Conservation (phyloP, 345 rosid genomes). For the thale cress (Arabidopsis thaliana) region DNA sequence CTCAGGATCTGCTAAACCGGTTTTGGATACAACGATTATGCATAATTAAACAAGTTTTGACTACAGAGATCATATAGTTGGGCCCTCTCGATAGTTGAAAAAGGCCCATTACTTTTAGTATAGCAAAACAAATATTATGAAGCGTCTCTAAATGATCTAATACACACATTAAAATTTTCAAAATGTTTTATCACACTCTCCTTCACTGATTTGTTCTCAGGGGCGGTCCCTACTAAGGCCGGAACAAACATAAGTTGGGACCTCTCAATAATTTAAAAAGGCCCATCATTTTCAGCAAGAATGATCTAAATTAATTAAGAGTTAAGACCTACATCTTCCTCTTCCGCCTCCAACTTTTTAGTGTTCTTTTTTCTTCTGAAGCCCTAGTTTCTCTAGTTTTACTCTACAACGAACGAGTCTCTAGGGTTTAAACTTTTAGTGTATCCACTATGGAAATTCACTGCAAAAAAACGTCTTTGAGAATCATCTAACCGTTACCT, state of each 20-base stretch:
- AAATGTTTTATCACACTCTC: too few species aligned
- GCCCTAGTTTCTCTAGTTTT: background rate
- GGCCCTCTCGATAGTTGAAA: background rate
- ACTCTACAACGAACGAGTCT: background rate
- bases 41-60: background rate
- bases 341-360: background rate
- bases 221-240: background rate
- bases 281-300: constrained; percentile 1
- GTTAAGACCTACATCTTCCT: background rate
- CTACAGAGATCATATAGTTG: background rate
- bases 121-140: background rate
- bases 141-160: background rate
- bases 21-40: background rate
- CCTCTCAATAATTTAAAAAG: background rate
- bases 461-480: background rate
- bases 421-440: background rate
- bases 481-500: background rate
- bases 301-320: too few species aligned
- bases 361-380: too few species aligned
- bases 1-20: background rate
- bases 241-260: constrained; percentile 4
- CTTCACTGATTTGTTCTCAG: too few species aligned
- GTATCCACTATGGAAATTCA: background rate
- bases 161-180: too few species aligned
- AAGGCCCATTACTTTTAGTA: constrained; percentile 9